Evolutionary conservation across 2,329 filamentous ascomycete genomes (phyloP).

Genomic region (Orbilia blumenaviensis): DNA sequence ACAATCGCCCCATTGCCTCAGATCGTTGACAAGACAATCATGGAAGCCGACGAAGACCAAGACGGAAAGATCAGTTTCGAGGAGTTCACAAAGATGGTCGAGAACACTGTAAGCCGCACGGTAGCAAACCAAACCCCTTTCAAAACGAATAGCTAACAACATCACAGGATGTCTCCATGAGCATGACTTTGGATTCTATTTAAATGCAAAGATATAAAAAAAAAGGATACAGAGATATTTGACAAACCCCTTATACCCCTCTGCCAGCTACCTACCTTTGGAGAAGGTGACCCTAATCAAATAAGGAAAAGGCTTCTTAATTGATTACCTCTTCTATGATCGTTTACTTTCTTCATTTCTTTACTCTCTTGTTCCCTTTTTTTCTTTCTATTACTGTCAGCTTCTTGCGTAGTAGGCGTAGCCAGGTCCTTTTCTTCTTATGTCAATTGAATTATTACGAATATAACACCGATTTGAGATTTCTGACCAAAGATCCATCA

Average conservation of each 20-base stretch:
- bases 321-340: background rate
- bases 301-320: background rate
- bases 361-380: background rate
- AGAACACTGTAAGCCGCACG: slow-evolving; percentile 74
- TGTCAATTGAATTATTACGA: slow-evolving; percentile 43
- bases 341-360: background rate
- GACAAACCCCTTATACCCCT: too few relatives aligned
- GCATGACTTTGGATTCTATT: slow-evolving; percentile 72
- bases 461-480: slow-evolving; percentile 10
- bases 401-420: slow-evolving; percentile 47
- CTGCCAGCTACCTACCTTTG: background rate
- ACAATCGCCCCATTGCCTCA: slow-evolving; percentile 46
- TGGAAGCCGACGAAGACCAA: slow-evolving; percentile 95
- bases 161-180: slow-evolving; percentile 71
- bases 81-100: slow-evolving; percentile 98
- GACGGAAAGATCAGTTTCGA: slow-evolving; percentile 99
- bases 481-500: background rate
- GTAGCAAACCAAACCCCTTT: slow-evolving; percentile 60
- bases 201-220: slow-evolving; percentile 14
- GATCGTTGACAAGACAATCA: slow-evolving; percentile 99
- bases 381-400: slow-evolving; percentile 17
- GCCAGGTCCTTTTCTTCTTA: slow-evolving; percentile 38
- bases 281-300: background rate
- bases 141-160: slow-evolving; percentile 11
- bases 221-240: too few relatives aligned